Base-by-base conservation (phyloP, 1,284 basidiomycete species). In the Cutaneotrichosporon mucoides region DNA sequence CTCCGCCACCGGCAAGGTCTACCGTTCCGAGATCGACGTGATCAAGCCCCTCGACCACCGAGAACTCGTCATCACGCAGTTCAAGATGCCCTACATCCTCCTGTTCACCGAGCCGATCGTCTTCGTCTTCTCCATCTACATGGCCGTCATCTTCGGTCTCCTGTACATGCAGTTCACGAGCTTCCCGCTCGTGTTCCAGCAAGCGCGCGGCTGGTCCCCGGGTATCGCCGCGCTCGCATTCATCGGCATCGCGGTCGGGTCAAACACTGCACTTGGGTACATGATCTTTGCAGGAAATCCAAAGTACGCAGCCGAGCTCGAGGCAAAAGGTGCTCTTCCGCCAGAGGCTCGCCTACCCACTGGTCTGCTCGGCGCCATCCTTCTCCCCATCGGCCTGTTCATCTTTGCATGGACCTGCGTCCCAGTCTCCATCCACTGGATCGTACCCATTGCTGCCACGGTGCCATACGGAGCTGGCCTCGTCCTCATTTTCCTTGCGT, bases 191-290 rank as follows among this genome's bases (percentile, higher is more conserved):
- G 70, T 76, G 36, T 75, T 76, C 63, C 68, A 75, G 45, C 54
- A 64, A 12, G 41, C 53, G 6, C 67, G 75, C 53, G 69, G 69
- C 12, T 76, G 75, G 75, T 61, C 61, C 0, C 63, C 70, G 2
- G 85, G 86, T 4, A 67, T 84, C 64, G 80, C 81, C 3, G 86
- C 86, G 2, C 81, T 87, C 2, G 84, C 85, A 0, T 88, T 88
- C 73, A 78, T 88, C 36, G 86, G 86, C 15, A 80, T 88, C 38
- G 84, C 85, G 0, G 62, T 85, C 6, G 86, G 84, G 1, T 81
- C 84, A 13, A 76, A 79, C n/a, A 68, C 83, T 4, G 82, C 85
- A n/a, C 81, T 84, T 0, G 71, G 83, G 10, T 83, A 85, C 69
- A 84, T 85, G 66, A 79, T 79, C 42, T 64, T 71, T 34, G 36